Evolutionary conservation across 768 basidiomycete genomes (phyloP), one percentile per base, ranked within the genome.

Genomic region (Lentinula sp.): DNA sequence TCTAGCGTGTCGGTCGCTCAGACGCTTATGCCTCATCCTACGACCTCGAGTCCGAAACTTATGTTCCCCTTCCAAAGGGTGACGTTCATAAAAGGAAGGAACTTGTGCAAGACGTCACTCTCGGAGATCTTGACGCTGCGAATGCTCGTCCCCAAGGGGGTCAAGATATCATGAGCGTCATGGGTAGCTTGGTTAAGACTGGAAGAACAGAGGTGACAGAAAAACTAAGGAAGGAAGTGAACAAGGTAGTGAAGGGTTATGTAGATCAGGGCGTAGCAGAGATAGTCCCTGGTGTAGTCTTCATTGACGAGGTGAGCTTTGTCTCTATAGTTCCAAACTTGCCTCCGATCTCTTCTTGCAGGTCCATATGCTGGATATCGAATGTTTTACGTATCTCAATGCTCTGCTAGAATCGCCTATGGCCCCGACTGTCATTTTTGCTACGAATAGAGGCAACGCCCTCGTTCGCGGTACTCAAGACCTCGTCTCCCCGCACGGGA

Each of bases 351-450:
- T 43, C 13, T 32, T 18, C 2, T 39, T 16, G 15, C 68, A 97
- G 95, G 96, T 98, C 23, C 97, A 99, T 76, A 98, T 98, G 96
- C 86, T 99, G 62, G 97, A 99, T 72, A 95, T 98, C 68, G 97
- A 99, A 73, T 98, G 95, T 73, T 99, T 98, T 78, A 98, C 97
- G 4, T 99, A 96, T 75, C 84, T 99, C 40, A 98, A 98, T 73
- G 88, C 94, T 10, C 83, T 98, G 8, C 83, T 99, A 50, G 97
- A 98, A 74, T 95, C 94, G 0, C 87, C 92, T 2, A 93, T 99
- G 87, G 95, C 97, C 3, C 97, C 97, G 0, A 97, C 97, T 4
- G 96, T 99, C 31, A 91, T 99, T 66, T 80, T 98, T 63, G 97
- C 97, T 2, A 97, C 96, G 28, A 99, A 99, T 71, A 84, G 97